phyloP scores from a whole-genome alignment of 2,329 filamentous ascomycete species.

The Hirsutella thompsonii region DNA sequence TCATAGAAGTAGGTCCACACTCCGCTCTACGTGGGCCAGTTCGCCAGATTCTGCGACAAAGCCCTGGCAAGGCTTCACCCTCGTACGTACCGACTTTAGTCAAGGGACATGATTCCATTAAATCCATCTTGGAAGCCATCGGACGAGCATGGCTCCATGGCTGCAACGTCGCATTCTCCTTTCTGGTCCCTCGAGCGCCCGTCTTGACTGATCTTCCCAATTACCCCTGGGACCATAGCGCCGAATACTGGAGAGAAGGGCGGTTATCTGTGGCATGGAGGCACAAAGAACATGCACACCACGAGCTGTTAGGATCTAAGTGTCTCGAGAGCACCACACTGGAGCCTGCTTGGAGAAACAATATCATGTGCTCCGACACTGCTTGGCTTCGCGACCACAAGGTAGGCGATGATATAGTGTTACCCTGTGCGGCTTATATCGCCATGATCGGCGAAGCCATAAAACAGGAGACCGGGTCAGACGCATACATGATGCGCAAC shows the following conservation, averaged over 20 bases:
- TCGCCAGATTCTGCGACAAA: background rate
- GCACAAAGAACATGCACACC: background rate
- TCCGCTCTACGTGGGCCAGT: background rate
- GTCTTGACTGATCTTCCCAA: background rate
- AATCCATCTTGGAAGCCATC: background rate
- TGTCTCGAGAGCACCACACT: background rate
- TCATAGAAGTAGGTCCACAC: background rate
- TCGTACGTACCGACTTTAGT: background rate
- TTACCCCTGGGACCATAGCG: background rate
- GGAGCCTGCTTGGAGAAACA: conserved; percentile 25
- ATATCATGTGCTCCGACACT: conserved; percentile 21
- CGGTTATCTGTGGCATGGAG: background rate
- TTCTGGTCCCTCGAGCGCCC: background rate
- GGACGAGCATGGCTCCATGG: background rate
- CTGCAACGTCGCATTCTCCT: too few relatives aligned
- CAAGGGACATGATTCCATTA: background rate
- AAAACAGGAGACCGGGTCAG: conserved; percentile 6
- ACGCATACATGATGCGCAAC: conserved; percentile 3
- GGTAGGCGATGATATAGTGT: conserved; percentile 23
- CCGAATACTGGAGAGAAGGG: background rate
- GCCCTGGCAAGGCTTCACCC: too few relatives aligned
- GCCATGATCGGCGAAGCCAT: conserved; percentile 28
- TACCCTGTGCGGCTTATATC: conserved; percentile 29
- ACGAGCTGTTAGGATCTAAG: background rate
- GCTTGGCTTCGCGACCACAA: conserved; percentile 32